phyloP scores from a whole-genome alignment of 1,284 basidiomycete genomes.

The Ustanciosporium gigantosporum region DNA sequence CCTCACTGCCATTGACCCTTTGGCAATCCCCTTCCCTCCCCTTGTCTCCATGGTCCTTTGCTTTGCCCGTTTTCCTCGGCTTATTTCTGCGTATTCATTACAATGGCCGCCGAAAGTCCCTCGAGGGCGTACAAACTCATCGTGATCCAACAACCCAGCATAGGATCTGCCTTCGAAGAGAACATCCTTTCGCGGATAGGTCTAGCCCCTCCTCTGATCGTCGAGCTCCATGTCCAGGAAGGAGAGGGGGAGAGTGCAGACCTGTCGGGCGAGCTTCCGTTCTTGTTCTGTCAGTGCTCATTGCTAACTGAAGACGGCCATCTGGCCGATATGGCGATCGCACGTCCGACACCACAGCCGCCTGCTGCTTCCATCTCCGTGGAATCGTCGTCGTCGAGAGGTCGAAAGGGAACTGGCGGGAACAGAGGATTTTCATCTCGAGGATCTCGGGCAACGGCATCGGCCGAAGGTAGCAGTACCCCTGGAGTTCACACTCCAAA shows the following conservation, averaged over 20 bases:
- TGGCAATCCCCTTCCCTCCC: too few species aligned
- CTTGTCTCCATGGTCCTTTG: too few species aligned
- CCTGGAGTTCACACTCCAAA: neutral
- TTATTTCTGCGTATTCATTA: too few species aligned
- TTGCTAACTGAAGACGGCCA: slow-evolving; percentile 24
- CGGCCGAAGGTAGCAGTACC: neutral
- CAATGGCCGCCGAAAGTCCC: neutral
- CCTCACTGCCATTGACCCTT: too few species aligned
- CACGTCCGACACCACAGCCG: too few species aligned
- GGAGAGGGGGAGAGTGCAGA: slow-evolving; percentile 5
- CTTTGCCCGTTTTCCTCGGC: too few species aligned
- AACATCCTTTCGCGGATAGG: slow-evolving; percentile 41
- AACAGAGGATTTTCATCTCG: too few species aligned
- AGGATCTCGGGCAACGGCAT: neutral
- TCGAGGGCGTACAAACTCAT: slow-evolving; percentile 15
- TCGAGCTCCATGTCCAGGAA: slow-evolving; percentile 30
- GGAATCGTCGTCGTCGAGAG: neutral
- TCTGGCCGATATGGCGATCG: slow-evolving; percentile 26
- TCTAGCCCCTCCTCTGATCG: slow-evolving; percentile 40
- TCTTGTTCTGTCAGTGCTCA: slow-evolving; percentile 43
- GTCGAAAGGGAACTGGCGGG: neutral
- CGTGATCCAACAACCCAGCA: slow-evolving; percentile 36
- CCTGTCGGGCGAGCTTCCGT: slow-evolving; percentile 26
- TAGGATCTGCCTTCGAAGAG: slow-evolving; percentile 40
- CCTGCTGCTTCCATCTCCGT: neutral